These are phyloP conservation scores for Scalesia atractyloides DNA, from an alignment of 129 eudicot genomes.

Conservation along the genomic window DNA sequence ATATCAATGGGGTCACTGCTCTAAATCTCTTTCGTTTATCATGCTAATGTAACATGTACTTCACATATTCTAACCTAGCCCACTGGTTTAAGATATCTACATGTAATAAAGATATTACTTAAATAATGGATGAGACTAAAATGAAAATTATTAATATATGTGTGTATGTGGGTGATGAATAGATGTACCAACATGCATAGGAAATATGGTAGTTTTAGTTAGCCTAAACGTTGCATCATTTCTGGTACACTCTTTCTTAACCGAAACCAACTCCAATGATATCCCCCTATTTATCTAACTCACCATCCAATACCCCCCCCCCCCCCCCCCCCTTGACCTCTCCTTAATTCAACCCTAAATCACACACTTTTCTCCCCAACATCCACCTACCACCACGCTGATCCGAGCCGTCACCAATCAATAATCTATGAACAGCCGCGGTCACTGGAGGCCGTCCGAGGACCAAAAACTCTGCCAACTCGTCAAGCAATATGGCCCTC, in stretches of 20 bases:
- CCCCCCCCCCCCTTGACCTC: not conserved
- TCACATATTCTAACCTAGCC: no score
- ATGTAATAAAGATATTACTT: no score
- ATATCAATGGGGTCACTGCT: no score
- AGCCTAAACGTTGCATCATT: constrained; percentile 88
- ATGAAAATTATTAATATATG: no score
- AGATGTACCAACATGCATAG: constrained; percentile 26
- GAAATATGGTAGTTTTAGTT: constrained; percentile 38
- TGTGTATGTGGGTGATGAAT: not conserved
- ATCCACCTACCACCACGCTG: not conserved
- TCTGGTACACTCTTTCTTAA: constrained; percentile 65
- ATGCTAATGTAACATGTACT: no score
- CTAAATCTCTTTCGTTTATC: no score
- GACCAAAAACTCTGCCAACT: constrained; percentile 84
- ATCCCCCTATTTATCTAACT: constrained; percentile 11
- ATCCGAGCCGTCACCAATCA: not conserved
- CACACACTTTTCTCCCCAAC: not conserved
- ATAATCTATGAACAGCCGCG: constrained; percentile 62
- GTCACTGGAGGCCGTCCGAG: constrained; percentile 95
- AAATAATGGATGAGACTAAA: no score
- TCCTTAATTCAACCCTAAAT: constrained; percentile 7
- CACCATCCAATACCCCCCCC: constrained; percentile 10
- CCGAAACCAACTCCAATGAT: constrained; percentile 44
- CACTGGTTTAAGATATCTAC: no score
- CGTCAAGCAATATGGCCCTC: constrained; percentile 87